Evolutionary conservation across 73 alveolate species (phyloP).

Genomic region (Durusdinium trenchii): DNA sequence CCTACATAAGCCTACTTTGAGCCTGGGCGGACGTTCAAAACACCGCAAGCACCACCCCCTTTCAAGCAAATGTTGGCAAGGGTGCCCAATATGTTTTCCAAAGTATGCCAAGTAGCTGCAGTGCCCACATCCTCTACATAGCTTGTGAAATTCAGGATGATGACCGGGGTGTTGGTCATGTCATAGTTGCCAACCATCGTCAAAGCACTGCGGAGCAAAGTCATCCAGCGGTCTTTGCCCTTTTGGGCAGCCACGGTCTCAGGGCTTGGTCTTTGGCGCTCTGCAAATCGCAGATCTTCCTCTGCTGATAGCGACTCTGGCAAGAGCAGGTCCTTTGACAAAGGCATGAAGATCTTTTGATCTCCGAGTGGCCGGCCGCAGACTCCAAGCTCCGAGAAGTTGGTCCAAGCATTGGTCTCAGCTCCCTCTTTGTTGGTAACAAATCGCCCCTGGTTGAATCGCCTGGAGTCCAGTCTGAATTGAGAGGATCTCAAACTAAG

Average conservation of each 20-base stretch:
- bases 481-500: too few species aligned
- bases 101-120: neutral
- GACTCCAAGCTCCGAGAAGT: neutral
- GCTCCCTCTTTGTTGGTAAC: neutral
- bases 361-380: conserved; percentile 14
- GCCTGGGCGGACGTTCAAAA: too few species aligned
- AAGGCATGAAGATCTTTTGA: neutral
- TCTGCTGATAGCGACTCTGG: neutral
- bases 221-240: neutral
- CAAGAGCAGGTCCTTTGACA: neutral
- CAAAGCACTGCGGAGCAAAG: neutral
- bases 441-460: neutral
- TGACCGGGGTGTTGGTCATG: neutral
- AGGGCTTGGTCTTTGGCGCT: neutral
- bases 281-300: neutral
- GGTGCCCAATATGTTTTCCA: neutral
- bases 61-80: neutral
- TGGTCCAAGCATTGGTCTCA: neutral
- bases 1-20: too few species aligned
- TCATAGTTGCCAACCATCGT: neutral
- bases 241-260: neutral
- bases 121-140: conserved; percentile 12
- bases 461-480: too few species aligned
- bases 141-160: conserved; percentile 2
- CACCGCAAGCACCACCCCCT: too few species aligned